Conservation (phyloP, 129 eudicot genomes). For the Logfia minima region DNA sequence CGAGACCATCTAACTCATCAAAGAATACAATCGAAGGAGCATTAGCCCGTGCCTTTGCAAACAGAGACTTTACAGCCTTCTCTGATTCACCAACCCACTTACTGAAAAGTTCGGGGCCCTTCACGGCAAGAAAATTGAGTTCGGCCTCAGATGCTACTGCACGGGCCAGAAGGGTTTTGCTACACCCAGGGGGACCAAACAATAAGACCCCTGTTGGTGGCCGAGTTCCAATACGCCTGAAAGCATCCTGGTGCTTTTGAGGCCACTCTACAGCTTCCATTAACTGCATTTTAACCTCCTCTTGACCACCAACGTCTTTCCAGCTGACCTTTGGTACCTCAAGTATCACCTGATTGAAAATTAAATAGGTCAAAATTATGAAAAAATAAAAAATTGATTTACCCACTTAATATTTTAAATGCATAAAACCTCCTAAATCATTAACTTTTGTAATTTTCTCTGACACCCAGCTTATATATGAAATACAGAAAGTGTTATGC, state of each 20-base stretch:
- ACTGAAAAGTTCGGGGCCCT: conserved; percentile 97
- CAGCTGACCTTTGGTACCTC: conserved; percentile 90
- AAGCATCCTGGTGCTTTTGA: conserved; percentile 84
- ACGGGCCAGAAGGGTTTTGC: conserved; percentile 95
- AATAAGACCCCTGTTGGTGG: conserved; percentile 87
- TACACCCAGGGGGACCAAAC: conserved; percentile 99
- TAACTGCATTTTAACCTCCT: conserved; percentile 77
- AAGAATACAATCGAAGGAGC: conserved; percentile 94
- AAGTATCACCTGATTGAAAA: conserved; percentile 61
- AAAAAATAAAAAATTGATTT: background rate
- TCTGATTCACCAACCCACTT: conserved; percentile 99
- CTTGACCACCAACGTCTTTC: conserved; percentile 97
- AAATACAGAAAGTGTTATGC: background rate
- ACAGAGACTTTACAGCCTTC: conserved; percentile 85
- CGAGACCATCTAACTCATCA: conserved; percentile 94
- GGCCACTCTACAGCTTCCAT: conserved; percentile 99
- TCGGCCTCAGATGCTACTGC: conserved; percentile 95
- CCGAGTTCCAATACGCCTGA: conserved; percentile 72
- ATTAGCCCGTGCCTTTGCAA: conserved; percentile 91
- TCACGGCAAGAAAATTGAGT: conserved; percentile 89
- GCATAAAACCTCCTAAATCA: background rate
- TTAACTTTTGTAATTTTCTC: background rate
- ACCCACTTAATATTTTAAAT: background rate
- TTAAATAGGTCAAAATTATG: conserved; percentile 15
- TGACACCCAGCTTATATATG: background rate